Base-by-base conservation (phyloP, 2,329 filamentous ascomycete genomes). In the Talaromyces sp. region DNA sequence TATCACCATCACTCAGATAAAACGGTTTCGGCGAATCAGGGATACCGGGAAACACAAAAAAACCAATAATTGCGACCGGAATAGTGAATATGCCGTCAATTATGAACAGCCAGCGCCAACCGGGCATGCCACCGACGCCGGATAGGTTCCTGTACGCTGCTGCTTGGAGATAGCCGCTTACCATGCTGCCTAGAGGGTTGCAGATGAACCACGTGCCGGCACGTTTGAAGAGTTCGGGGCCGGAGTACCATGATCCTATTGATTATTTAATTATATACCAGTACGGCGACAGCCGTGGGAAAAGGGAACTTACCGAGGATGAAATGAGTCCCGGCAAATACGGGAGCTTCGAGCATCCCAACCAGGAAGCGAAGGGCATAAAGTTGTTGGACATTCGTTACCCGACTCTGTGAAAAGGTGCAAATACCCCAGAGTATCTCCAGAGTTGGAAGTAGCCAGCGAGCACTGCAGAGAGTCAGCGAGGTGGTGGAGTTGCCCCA, bases 41-140 rank as follows among this genome's bases (percentile, higher is more conserved):
- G 63, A 70, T 71, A 0, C 75, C 75, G 0, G 76, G 75, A 53
- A 70, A 70, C 2, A 82, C 75, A 6, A 83, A 66, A 64, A 78
- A 84, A 0, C 82, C 81, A 5, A 80, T 75, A 1, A 84, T 57
- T 1, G 80, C 80, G 13, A 84, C 78, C 0, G 81, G 82, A 2
- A 84, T 72, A 2, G 79, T 81, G 62, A 84, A 46, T 46, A 82
- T 70, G 0, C 79, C 80, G 63, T 84, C 81, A 41, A 84, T 80
- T 39, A 85, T 79, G 57, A 85, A 85, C 0, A 84, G 71, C 81
- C 78, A 81, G 60, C 78, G 71, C 79, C 79, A 82, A 0, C 81
- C 81, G 0, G 76, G 69, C 64, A 78, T 76, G 0, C 81, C 81
- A 10, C 67, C 66, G 0, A 77, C 69, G 0, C 81, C 81, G 17